Base-by-base conservation (phyloP, 2,329 filamentous ascomycete genomes). In the Pseudogymnoascus sp. region DNA sequence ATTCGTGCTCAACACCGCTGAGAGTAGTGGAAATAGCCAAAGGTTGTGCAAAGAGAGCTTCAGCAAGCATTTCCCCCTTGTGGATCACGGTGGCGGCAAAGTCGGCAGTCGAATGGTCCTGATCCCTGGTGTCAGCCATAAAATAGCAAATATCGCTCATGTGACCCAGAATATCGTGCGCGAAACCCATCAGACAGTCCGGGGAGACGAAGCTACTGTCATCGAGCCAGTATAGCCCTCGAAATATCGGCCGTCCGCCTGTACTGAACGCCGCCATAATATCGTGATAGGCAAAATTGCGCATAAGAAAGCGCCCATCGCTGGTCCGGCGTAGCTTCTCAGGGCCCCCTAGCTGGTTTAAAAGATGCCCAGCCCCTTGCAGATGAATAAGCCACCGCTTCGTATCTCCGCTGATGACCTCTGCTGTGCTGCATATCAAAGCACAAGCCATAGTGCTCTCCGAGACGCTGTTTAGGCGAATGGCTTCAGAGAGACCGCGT, bases 221-320 rank as follows among this genome's bases (percentile, higher is more conserved):
- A 23, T 61, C 59, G 6, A 60, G 37, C 61, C 61, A 62, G 52
- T 62, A 62, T 23, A 62, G 34, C 18, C 62, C 62, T 3, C 30
- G 2, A 38, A 62, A 58, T 21, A 38, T 52, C 12, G 62, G 61
- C 18, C 55, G 61, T 28, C 59, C 38, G 18, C 61, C 61, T 39
- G 62, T 63, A 34, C 62, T 63, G 33, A 63, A 41, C 9, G 62
- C 61, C 9, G 62, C 61, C 55, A 63, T 60, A 21, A 62, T 63
- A 48, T 63, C 62, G 38, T 63, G 62, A 59, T 63, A 63, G 12
- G 62, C 62, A 34, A 63, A 63, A 39, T 63, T 60, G 26, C 62
- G 61, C 23, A 63, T 41, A 15, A 63, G 62, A 37, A 63, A 63
- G 34, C 39, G 23, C 1, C 62, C 62, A 45, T 63, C 62, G 21